A percentile compares a stretch with the other conserved stretches of the same genome.
phyloP scores from a whole-genome alignment of 2,329 filamentous ascomycete genomes.

The Arthroderma sp. region DNA sequence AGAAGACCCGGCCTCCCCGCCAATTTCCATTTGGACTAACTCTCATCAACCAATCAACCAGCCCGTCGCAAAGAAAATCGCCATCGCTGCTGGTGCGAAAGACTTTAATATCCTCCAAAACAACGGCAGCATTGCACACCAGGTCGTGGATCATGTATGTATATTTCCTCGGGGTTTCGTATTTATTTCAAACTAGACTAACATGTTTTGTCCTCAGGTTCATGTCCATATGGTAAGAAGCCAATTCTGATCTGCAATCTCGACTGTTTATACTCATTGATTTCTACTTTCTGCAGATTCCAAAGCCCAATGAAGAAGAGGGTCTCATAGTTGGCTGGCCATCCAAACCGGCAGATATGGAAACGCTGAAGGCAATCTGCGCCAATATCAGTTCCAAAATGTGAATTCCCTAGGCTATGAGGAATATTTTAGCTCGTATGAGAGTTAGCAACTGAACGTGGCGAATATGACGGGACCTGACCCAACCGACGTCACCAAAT shows the following conservation, averaged over 20 bases:
- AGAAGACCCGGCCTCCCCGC: too few relatives aligned
- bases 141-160: constrained; percentile 79
- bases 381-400: constrained; percentile 87
- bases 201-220: constrained; percentile 39
- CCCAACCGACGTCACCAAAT: too few relatives aligned
- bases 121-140: constrained; percentile 83
- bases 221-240: constrained; percentile 78
- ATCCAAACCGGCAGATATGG: constrained; percentile 61
- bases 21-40: constrained; percentile 7
- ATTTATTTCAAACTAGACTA: background rate
- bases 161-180: constrained; percentile 5
- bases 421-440: too few relatives aligned
- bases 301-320: constrained; percentile 75
- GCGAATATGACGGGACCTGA: too few relatives aligned
- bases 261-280: background rate
- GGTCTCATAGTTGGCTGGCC: constrained; percentile 76
- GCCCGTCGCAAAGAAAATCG: constrained; percentile 79
- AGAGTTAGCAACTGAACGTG: too few relatives aligned
- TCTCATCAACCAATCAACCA: constrained; percentile 18
- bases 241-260: background rate
- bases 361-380: constrained; percentile 61
- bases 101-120: constrained; percentile 96
- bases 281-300: constrained; percentile 48
- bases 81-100: constrained; percentile 56
- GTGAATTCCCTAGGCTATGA: constrained; percentile 31